Evolutionary conservation across 176 grass and related monocot species (phyloP), one percentile per base, ranked within the genome.

Genomic region (Thinopyrum elongatum): DNA sequence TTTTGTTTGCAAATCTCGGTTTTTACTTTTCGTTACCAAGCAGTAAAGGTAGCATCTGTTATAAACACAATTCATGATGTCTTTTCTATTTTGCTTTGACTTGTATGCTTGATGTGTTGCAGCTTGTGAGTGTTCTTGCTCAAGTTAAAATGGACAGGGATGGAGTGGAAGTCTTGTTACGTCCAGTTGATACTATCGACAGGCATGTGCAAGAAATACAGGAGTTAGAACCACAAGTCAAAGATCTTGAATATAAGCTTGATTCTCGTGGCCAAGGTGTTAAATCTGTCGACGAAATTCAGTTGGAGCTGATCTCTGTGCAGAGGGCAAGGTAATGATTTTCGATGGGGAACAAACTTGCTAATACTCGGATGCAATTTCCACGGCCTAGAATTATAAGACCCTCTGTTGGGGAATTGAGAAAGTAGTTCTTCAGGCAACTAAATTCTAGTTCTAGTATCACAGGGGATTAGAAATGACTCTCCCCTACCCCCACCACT

Each of bases 211-310:
- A 72, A 84, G 86, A 89, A 70, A 95, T 95, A 74, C 83, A 95
- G 38, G 81, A 88, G 65, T 88, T 98, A 74, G 70, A 1, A 79
- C 55, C 69, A 70, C 73, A 92, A 86, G 83, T 98, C 65, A 25
- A 92, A 79, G 89, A 94, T 65, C 89, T 98, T 80, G 93, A 92
- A 60, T 90, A 95, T 83, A 87, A 83, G 64, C 91, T 98, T 77
- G 91, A 98, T 95, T 95, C 90, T 80, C 51, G 81, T 86, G 91
- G 91, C 70, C 95, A 94, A 88, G 93, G 93, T 82, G 93, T 89
- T 53, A 94, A 79, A 94, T 92, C 93, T 65, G 30, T 94, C 30
- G 93, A 94, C 58, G 90, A 98, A 87, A 94, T 98, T 85, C 91
- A 95, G 76, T 70, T 87, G 68, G 86, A 98, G 55, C 79, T 98